Evolutionary conservation across 1,284 basidiomycete genomes (phyloP).

Genomic region (Apiotrichum siamense): DNA sequence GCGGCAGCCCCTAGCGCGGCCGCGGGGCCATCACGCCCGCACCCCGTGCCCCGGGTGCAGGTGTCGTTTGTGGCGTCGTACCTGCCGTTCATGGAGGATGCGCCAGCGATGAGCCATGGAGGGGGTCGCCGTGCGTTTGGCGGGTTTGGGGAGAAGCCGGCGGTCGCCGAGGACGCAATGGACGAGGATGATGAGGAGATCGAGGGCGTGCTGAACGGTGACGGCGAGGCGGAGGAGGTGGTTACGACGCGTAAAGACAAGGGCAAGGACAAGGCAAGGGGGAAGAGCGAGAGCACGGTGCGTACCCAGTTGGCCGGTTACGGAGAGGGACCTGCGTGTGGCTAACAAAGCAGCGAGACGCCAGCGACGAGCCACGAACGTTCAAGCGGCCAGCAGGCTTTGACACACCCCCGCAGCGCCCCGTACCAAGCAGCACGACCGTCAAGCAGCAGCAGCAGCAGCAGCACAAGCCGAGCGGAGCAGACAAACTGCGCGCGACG

Average conservation of each 20-base stretch:
- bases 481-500: conserved; percentile 5
- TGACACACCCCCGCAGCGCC: neutral
- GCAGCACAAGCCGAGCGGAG: neutral
- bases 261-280: conserved; percentile 1
- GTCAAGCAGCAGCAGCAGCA: too few species aligned
- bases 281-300: neutral
- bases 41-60: neutral
- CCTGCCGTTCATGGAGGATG: conserved; percentile 27
- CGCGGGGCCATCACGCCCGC: conserved; percentile 10
- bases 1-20: neutral
- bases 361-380: neutral
- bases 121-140: conserved; percentile 27
- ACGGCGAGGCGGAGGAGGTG: conserved; percentile 1
- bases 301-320: neutral
- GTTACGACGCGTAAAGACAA: conserved; percentile 4
- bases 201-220: neutral
- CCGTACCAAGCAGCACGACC: neutral
- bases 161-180: conserved; percentile 3
- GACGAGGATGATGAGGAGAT: conserved; percentile 11
- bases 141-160: conserved; percentile 14
- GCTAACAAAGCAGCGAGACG: neutral
- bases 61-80: conserved; percentile 30
- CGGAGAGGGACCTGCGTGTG: neutral
- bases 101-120: neutral
- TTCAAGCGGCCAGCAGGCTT: conserved; percentile 9